phyloP scores from a whole-genome alignment of 2,329 filamentous ascomycete genomes.

The Akanthomyces lecanii region DNA sequence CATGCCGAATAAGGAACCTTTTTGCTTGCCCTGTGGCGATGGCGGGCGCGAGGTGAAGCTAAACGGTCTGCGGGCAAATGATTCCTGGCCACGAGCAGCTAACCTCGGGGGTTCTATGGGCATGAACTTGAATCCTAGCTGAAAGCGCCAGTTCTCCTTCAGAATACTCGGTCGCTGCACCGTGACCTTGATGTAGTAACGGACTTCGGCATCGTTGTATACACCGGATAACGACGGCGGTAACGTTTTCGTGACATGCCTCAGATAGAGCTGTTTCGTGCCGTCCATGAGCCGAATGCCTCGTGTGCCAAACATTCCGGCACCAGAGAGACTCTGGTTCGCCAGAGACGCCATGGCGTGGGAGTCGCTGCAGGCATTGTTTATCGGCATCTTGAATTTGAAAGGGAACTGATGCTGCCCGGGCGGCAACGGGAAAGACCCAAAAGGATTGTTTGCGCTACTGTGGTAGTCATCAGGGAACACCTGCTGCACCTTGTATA shows the following conservation, averaged over 20 bases:
- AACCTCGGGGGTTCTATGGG: conserved; percentile 86
- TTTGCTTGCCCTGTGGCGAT: conserved; percentile 41
- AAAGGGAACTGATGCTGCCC: conserved; percentile 76
- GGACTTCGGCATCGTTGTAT: conserved; percentile 80
- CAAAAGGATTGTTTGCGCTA: conserved; percentile 38
- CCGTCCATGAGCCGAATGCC: conserved; percentile 58
- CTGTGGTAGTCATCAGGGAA: conserved; percentile 57
- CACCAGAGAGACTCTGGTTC: conserved; percentile 49
- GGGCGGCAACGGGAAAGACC: conserved; percentile 56
- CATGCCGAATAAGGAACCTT: conserved; percentile 56
- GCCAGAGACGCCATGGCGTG: conserved; percentile 43
- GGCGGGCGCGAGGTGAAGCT: conserved; percentile 45
- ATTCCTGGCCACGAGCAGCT: conserved; percentile 64
- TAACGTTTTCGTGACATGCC: conserved; percentile 78
- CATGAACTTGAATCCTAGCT: conserved; percentile 74
- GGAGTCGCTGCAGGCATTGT: conserved; percentile 63
- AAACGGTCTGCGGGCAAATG: conserved; percentile 73
- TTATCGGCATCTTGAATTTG: conserved; percentile 71
- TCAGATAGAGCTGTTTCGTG: conserved; percentile 56
- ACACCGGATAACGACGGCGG: conserved; percentile 88
- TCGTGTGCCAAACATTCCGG: conserved; percentile 46
- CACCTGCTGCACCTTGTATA: conserved; percentile 70
- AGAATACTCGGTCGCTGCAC: conserved; percentile 83
- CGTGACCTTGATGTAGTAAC: conserved; percentile 94
- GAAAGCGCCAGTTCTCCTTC: conserved; percentile 78